Base-by-base conservation (phyloP, 805 yeast species). In the Cyberlindnera japonica region DNA sequence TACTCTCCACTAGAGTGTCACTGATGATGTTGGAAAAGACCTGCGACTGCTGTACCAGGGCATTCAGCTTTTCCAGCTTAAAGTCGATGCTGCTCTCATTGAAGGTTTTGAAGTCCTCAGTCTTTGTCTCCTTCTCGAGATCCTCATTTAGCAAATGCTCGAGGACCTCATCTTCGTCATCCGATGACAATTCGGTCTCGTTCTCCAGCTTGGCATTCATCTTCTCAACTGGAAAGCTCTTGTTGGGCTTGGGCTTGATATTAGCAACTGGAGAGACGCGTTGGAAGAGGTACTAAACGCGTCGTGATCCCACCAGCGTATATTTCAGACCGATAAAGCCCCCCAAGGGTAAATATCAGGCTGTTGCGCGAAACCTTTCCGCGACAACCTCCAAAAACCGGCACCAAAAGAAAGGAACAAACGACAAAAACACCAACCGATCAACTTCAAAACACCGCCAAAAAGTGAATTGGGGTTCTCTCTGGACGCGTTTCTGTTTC, bases 21-120 rank as follows among this genome's bases (percentile, higher is more conserved):
- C 95, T 79, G 30, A 91, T 85, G 49, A 91, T 87, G 46, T 81
- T 77, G 1, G 97, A 83, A 62, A 87, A 91, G 2, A 90, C 76
- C 57, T 88, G 90, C 14, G 96, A 86, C 55, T 86, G 82, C 53
- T 84, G 83, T n/a, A 91, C 88, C 47, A 91, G 69, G 26, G 77
- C 79, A 43, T 85, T 75, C 39, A 91, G 65, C 40, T 87, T 72
- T 39, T 74, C 72, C 32, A 88, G 64, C 54, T 87, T 86, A 33
- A 67, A 64, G 28, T 79, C 77, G n/a, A 65, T 65, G 2, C 77
- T 68, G 15, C 75, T 61, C 7, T 61, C 59, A 40, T 78, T 68
- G 33, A 61, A 57, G 27, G 55, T 57, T 27, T 53, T 30, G 37
- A 39, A 40, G 37, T 49, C 51, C 12, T 33, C 38, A 14, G 37